phyloP scores from a whole-genome alignment of 2,329 filamentous ascomycete species.

The Paracoccidioides lutzii region DNA sequence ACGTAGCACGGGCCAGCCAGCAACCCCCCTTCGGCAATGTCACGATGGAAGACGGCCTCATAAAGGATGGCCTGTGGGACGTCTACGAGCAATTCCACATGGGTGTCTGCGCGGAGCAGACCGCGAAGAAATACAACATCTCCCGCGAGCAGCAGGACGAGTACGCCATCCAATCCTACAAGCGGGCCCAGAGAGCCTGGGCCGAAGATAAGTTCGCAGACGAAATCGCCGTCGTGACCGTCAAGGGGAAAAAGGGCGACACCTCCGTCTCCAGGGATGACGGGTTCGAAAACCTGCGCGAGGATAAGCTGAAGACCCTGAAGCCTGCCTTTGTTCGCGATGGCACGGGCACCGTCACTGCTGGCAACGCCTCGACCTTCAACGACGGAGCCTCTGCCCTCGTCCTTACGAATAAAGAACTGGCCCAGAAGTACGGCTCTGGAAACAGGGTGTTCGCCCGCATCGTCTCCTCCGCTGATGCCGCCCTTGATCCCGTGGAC shows the following conservation, averaged over 20 bases:
- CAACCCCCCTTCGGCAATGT: constrained; percentile 78
- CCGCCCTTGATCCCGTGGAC: constrained; percentile 79
- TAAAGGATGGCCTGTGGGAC: constrained; percentile 91
- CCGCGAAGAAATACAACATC: constrained; percentile 73
- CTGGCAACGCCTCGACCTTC: constrained; percentile 84
- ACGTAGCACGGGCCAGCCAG: constrained; percentile 67
- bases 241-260: constrained; percentile 74
- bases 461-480: constrained; percentile 77
- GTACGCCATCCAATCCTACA: constrained; percentile 80
- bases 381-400: constrained; percentile 90
- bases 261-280: constrained; percentile 71
- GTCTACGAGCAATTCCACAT: constrained; percentile 97
- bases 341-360: constrained; percentile 80
- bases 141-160: constrained; percentile 78
- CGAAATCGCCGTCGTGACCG: constrained; percentile 77
- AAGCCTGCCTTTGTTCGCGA: constrained; percentile 86
- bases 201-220: constrained; percentile 69
- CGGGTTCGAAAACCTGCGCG: constrained; percentile 73
- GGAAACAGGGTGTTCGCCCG: constrained; percentile 73
- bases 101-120: constrained; percentile 93
- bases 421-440: constrained; percentile 67
- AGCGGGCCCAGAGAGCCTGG: constrained; percentile 84
- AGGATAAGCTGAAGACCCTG: constrained; percentile 71
- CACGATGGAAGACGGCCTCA: constrained; percentile 77
- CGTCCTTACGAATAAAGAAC: constrained; percentile 66